phyloP scores from a whole-genome alignment of 192 early-diverging fungal species.

The Coemansia sp. region DNA sequence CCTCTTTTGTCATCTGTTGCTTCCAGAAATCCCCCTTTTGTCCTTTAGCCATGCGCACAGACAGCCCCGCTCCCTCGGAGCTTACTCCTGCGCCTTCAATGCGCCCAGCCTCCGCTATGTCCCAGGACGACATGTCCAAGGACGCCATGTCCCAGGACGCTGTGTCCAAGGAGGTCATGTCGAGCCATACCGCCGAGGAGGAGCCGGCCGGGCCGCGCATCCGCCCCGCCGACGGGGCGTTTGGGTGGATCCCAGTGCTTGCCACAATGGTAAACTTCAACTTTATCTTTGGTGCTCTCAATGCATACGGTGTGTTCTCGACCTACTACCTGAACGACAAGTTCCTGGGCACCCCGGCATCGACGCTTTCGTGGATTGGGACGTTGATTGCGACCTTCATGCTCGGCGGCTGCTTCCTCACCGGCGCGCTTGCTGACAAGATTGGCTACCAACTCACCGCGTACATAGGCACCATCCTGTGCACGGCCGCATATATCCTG shows the following conservation, averaged over 20 bases:
- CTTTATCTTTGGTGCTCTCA: slow-evolving; percentile 32
- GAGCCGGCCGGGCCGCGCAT: neutral
- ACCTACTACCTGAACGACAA: slow-evolving; percentile 40
- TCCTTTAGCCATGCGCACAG: too few species aligned
- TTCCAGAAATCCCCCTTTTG: too few species aligned
- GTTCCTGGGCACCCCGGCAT: slow-evolving; percentile 21
- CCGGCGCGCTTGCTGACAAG: slow-evolving; percentile 34
- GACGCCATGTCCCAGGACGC: too few species aligned
- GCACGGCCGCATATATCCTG: slow-evolving; percentile 25
- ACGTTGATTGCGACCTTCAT: slow-evolving; percentile 26
- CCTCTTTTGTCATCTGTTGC: too few species aligned
- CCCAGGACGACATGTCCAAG: too few species aligned
- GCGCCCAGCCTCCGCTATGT: too few species aligned
- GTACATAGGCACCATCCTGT: slow-evolving; percentile 30
- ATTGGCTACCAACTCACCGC: slow-evolving; percentile 25
- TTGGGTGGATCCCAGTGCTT: slow-evolving; percentile 37
- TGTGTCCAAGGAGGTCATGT: too few species aligned
- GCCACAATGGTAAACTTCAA: slow-evolving; percentile 51
- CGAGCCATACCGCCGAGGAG: neutral
- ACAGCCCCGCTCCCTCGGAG: too few species aligned
- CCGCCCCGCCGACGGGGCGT: slow-evolving; percentile 21
- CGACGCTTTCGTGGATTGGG: slow-evolving; percentile 37
- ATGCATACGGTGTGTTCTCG: slow-evolving; percentile 40
- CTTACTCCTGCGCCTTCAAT: too few species aligned
- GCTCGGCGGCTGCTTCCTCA: slow-evolving; percentile 17